Conservation (phyloP, 257 asterid genomes). For the Petunia secreta region DNA sequence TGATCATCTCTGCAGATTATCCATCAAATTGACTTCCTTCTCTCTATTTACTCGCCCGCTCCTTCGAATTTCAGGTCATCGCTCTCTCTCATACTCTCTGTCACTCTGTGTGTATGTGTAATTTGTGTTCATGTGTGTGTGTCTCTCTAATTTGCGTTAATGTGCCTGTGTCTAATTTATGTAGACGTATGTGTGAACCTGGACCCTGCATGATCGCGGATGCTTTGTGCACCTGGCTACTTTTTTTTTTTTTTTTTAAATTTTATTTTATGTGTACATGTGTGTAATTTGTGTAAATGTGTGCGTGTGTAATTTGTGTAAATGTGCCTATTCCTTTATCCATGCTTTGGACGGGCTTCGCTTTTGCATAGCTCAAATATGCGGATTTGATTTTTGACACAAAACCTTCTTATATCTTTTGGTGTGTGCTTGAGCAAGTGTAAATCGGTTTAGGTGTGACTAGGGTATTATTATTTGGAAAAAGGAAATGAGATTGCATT, state of each 20-base stretch:
- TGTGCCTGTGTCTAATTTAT: not conserved
- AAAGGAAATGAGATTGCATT: not conserved
- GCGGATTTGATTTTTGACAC: not conserved
- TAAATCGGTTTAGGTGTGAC: not conserved
- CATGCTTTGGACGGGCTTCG: not conserved
- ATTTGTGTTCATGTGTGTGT: not conserved
- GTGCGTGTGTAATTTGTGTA: too few species aligned
- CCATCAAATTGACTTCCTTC: conserved; percentile 51
- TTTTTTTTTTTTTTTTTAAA: not conserved
- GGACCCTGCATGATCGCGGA: not conserved
- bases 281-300: not conserved
- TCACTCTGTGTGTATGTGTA: not conserved
- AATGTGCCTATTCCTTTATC: not conserved
- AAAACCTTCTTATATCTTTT: not conserved
- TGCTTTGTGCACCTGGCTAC: not conserved
- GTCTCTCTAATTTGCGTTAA: not conserved
- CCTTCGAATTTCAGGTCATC: conserved; percentile 70
- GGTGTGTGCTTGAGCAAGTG: not conserved
- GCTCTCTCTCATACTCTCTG: not conserved
- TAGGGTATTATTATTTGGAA: not conserved
- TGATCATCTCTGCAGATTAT: conserved; percentile 73
- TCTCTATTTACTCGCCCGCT: conserved; percentile 40
- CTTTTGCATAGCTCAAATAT: not conserved
- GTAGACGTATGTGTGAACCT: not conserved
- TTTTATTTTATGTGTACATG: not conserved